Evolutionary conservation across 1,284 basidiomycete genomes (phyloP).

Genomic region (Schizophyllum amplum): DNA sequence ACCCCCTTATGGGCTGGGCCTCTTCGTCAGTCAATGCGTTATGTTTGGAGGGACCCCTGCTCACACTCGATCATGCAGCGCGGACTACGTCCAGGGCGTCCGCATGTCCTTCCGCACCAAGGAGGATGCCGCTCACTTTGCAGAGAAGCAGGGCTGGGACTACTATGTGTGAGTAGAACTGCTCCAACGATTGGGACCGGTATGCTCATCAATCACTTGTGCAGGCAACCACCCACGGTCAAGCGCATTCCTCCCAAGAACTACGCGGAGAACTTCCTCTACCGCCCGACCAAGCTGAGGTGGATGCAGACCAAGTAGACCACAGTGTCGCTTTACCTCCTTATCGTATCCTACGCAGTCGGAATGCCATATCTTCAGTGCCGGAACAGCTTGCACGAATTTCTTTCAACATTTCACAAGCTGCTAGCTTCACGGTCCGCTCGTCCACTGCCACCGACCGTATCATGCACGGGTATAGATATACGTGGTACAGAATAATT

Average conservation of each 20-base stretch:
- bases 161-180: constrained; percentile 56
- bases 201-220: constrained; percentile 11
- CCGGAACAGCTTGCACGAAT: too few species aligned
- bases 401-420: too few species aligned
- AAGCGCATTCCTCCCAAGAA: constrained; percentile 85
- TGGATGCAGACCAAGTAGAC: constrained; percentile 89
- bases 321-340: neutral
- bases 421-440: too few species aligned
- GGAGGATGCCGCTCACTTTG: constrained; percentile 92
- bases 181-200: neutral
- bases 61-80: constrained; percentile 38
- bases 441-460: too few species aligned
- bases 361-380: too few species aligned
- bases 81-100: constrained; percentile 96
- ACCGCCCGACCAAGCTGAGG: constrained; percentile 76
- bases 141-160: constrained; percentile 87
- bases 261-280: constrained; percentile 88
- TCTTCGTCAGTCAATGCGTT: constrained; percentile 59
- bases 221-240: constrained; percentile 60
- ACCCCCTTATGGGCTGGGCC: constrained; percentile 98
- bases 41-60: neutral
- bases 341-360: too few species aligned
- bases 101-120: constrained; percentile 82
- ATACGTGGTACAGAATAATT: too few species aligned
- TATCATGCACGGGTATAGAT: too few species aligned